These are phyloP conservation scores for Omphalotus olearius DNA, from an alignment of 1,284 basidiomycete species.

Conservation along the genomic window DNA sequence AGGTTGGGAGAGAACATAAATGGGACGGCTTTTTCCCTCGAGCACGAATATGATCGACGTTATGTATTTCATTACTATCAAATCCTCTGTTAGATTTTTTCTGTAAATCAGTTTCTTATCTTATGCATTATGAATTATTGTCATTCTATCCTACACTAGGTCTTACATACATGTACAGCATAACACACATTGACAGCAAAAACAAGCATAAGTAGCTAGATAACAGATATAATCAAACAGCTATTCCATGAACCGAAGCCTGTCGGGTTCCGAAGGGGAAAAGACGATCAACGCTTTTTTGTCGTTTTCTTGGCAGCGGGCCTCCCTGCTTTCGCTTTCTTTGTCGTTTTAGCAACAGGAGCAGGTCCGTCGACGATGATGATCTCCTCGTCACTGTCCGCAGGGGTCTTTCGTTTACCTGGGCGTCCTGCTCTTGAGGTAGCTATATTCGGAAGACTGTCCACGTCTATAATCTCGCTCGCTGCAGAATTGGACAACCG, in stretches of 20 bases:
- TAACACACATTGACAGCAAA: too few species aligned
- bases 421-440: slow-evolving; percentile 19
- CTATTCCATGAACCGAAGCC: not conserved
- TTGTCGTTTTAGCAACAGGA: slow-evolving; percentile 28
- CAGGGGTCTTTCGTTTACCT: slow-evolving; percentile 45
- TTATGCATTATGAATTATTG: not conserved
- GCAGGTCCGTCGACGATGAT: slow-evolving; percentile 48
- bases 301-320: slow-evolving; percentile 29
- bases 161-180: not conserved
- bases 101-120: not conserved
- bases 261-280: not conserved
- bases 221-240: not conserved
- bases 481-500: slow-evolving; percentile 33
- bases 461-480: slow-evolving; percentile 41
- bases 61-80: not conserved
- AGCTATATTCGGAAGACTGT: slow-evolving; percentile 23
- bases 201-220: not conserved
- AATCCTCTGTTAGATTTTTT: not conserved
- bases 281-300: slow-evolving; percentile 26
- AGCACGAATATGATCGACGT: slow-evolving; percentile 1
- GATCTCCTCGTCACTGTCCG: slow-evolving; percentile 48
- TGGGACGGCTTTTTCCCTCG: slow-evolving; percentile 54
- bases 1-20: slow-evolving; percentile 22
- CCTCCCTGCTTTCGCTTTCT: slow-evolving; percentile 32
- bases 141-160: not conserved